These are phyloP conservation scores for Fusarium praegraminearum DNA, from an alignment of 2,329 filamentous ascomycete genomes.

Conservation along the genomic window DNA sequence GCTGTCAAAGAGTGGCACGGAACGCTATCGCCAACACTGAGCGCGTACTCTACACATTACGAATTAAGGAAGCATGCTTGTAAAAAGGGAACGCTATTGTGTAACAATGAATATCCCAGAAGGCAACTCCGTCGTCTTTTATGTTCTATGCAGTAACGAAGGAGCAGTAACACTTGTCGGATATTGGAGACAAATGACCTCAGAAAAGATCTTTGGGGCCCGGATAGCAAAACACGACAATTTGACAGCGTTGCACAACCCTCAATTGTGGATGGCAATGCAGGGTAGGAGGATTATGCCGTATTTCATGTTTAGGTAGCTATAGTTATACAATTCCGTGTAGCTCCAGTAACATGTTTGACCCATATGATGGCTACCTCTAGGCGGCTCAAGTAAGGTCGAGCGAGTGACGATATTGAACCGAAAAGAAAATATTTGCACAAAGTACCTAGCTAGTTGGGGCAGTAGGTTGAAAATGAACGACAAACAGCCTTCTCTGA, in stretches of 20 bases:
- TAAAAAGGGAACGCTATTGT: neutral
- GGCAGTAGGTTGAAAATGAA: neutral
- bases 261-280: conserved; percentile 16
- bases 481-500: neutral
- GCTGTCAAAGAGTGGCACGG: conserved; percentile 26
- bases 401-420: neutral
- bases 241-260: conserved; percentile 14
- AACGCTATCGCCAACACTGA: conserved; percentile 8
- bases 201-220: conserved; percentile 5
- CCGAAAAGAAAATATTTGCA: neutral
- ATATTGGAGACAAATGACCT: conserved; percentile 4
- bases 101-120: neutral
- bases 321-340: conserved; percentile 20
- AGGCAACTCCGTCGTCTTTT: neutral
- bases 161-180: neutral
- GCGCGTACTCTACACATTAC: conserved; percentile 12
- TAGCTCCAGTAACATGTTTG: conserved; percentile 5
- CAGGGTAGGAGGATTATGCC: conserved; percentile 30
- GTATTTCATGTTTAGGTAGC: conserved; percentile 11
- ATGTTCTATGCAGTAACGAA: neutral
- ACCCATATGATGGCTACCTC: neutral
- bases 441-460: neutral
- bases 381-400: neutral
- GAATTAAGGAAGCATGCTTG: conserved; percentile 9
- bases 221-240: conserved; percentile 33